Percentiles rank a stretch among this genome's conserved stretches.
Evolutionary conservation across 2,329 filamentous ascomycete species (phyloP).

Genomic region (Monosporascus sp.): DNA sequence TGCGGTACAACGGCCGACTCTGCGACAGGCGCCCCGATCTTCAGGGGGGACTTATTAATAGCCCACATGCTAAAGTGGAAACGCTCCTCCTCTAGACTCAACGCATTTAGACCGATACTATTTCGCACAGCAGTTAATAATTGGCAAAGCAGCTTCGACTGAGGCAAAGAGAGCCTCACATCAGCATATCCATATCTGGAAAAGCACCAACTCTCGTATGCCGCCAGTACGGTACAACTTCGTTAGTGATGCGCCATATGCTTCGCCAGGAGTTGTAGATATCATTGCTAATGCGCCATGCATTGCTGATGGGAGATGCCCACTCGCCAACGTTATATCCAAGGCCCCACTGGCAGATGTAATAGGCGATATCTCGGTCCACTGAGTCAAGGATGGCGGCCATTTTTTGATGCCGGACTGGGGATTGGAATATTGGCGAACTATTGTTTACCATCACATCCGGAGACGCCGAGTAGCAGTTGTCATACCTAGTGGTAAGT

Average conservation of each 20-base stretch:
- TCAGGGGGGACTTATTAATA: conserved; percentile 45
- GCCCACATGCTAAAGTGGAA: conserved; percentile 51
- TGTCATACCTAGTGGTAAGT: conserved; percentile 36
- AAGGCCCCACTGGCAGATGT: conserved; percentile 50
- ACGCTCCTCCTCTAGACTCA: conserved; percentile 41
- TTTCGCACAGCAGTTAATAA: not conserved
- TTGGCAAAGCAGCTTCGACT: not conserved
- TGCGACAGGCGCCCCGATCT: conserved; percentile 38
- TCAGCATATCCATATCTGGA: conserved; percentile 49
- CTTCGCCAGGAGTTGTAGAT: conserved; percentile 46
- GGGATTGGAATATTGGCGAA: conserved; percentile 33
- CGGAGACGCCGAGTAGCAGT: conserved; percentile 40
- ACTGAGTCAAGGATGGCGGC: conserved; percentile 33
- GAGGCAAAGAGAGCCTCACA: conserved; percentile 24
- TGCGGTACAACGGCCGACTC: conserved; percentile 31
- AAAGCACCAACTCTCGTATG: conserved; percentile 42
- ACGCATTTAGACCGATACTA: conserved; percentile 41
- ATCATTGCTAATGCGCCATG: conserved; percentile 49
- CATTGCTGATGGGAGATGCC: conserved; percentile 39
- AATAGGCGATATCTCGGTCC: conserved; percentile 40
- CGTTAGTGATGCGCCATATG: conserved; percentile 47
- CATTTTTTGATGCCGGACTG: conserved; percentile 42
- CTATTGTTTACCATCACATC: conserved; percentile 37
- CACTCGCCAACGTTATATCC: conserved; percentile 42
- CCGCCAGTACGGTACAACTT: conserved; percentile 41